Evolutionary conservation across 108 stramenopile species (phyloP), one percentile per base, ranked within the genome.

Genomic region (Discostella stelligeroides): DNA sequence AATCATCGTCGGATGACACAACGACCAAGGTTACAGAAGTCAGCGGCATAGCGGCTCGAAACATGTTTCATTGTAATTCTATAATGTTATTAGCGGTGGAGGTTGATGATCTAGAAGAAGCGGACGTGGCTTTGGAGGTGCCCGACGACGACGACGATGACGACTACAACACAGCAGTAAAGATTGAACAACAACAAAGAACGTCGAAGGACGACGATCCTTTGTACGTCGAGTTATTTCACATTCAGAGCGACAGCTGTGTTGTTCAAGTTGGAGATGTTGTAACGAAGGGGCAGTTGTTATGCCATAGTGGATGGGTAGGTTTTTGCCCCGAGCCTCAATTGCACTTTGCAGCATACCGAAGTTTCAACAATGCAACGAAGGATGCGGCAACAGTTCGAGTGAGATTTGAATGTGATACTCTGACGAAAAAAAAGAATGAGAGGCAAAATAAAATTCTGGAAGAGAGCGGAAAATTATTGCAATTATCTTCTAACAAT

Each of bases 41-140:
- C 18, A 87, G 84, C 39, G 95, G 95, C n/a, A 85, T 95, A 47
- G 90, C 87, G 18, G 90, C 87, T 1, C 75, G 76, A 3, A 95
- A 95, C 69, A 65, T 95, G 21, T 95, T 90, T 51, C 49, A 80
- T 42, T 95, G 95, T 92, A 95, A 95, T 49, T 89, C 88, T 24
- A 84, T 95, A 58, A 56, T 90, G 70, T 65, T 95, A 10, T 66
- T 82, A 40, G 42, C 84, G 23, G 73, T 83, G 55, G 66, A 50
- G 4, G 46, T n/a, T 15, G 57, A 50, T 28, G 49, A n/a, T n/a
- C n/a, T n/a, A n/a, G n/a, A n/a, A n/a, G n/a, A n/a, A n/a, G n/a
- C n/a, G n/a, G n/a, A n/a, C n/a, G n/a, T n/a, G n/a, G n/a, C n/a
- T n/a, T n/a, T n/a, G n/a, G n/a, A n/a, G n/a, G n/a, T n/a, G n/a